These are phyloP conservation scores for Fraxinus cuspidata DNA, from an alignment of 257 asterid genomes.

Conservation along the genomic window DNA sequence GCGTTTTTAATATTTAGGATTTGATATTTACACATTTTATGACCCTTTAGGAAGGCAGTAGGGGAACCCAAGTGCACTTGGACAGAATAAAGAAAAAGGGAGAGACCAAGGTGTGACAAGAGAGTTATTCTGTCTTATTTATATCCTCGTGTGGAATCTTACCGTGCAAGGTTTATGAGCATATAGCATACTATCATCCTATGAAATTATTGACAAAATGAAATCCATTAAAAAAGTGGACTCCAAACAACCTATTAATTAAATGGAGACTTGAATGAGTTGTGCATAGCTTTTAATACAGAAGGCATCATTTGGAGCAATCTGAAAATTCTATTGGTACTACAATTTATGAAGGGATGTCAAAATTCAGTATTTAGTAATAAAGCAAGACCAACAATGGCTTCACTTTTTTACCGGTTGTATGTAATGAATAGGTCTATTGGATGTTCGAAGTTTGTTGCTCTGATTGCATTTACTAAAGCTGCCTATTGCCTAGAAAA, in stretches of 20 bases:
- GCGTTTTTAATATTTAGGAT: background rate
- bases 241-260: background rate
- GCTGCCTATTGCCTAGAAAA: background rate
- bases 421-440: background rate
- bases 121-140: background rate
- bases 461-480: background rate
- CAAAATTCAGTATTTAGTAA: background rate
- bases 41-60: background rate
- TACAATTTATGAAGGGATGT: background rate
- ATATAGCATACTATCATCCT: background rate
- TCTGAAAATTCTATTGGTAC: background rate
- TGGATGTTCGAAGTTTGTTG: background rate
- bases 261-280: background rate
- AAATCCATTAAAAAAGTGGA: background rate
- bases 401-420: background rate
- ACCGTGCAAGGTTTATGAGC: background rate
- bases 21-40: background rate
- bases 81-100: background rate
- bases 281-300: background rate
- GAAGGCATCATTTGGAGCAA: background rate
- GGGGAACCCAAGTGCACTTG: background rate
- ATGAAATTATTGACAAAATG: background rate
- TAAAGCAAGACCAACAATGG: background rate
- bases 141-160: background rate
- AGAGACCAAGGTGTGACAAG: background rate